Evolutionary conservation across 257 asterid species (phyloP), one percentile per base, ranked within the genome.

Genomic region (Ocimum tenuiflorum): DNA sequence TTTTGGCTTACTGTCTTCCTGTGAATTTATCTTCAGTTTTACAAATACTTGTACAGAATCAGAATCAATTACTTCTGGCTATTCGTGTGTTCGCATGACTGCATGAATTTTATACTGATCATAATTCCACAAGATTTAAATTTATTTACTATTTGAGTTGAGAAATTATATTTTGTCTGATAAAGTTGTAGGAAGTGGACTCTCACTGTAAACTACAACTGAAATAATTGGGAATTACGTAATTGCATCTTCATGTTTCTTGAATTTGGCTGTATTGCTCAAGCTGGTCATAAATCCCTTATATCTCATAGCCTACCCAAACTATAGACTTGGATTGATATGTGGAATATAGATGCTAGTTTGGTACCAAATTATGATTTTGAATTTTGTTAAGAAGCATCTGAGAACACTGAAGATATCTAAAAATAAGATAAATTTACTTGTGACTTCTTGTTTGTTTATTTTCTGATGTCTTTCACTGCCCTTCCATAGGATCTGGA

Each of bases 401-500:
- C 69, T 60, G 22, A 42, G 36, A 27, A 35, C 18, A 52, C 68
- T 50, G 51, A 11, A 57, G 43, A 5, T 48, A 62, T 55, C 33
- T 8, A 19, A 55, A 22, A 0, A 7, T n/a, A n/a, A 27, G 31
- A 27, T 50, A n/a, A 31, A 36, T 46, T 23, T 27, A 18, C 31
- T 17, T 15, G 36, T 11, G 35, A 39, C 65, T 38, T 65, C 46
- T 54, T 18, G 39, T 23, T 46, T 38, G 4, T 17, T 36, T 46
- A 53, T 52, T 60, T 23, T 54, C 59, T 65, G 4, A 52, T 35
- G 15, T 42, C 38, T 18, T 50, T 51, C 53, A 1, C 39, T 67
- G 43, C 47, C n/a, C 54, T 18, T 36, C 38, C 42, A 43, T 78
- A 91, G 97, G 96, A 63, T 91, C 97, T 18, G 97, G 97, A 55